Percentiles rank a stretch among this genome's conserved stretches.
Evolutionary conservation across 2,329 filamentous ascomycete species (phyloP).

Genomic region (Akanthomyces muscarius): DNA sequence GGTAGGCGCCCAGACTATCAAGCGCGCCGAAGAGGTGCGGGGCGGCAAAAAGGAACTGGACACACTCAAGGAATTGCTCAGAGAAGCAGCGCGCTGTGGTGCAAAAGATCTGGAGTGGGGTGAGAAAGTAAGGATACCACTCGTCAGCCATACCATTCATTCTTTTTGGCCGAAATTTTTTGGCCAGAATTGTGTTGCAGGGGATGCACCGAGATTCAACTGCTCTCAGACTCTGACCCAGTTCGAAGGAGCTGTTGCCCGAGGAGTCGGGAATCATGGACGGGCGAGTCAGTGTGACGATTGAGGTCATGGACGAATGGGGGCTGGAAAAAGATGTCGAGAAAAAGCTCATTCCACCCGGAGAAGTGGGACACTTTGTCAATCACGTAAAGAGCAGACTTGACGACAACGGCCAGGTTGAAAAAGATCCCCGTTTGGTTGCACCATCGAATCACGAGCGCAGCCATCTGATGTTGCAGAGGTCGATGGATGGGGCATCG

Average conservation of each 20-base stretch:
- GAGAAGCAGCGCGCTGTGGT: not conserved
- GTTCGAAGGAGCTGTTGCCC: not conserved
- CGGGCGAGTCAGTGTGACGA: not conserved
- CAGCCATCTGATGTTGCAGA: not conserved
- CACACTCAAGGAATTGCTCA: not conserved
- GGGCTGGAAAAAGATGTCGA: not conserved
- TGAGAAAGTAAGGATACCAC: no score
- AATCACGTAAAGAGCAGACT: not conserved
- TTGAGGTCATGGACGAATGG: not conserved
- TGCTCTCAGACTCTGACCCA: not conserved
- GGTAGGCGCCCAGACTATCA: not conserved
- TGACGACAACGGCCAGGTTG: not conserved
- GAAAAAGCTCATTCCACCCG: not conserved
- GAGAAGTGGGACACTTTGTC: not conserved
- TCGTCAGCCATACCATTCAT: no score
- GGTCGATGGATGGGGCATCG: not conserved
- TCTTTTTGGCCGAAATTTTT: no score
- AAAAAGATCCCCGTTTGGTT: not conserved
- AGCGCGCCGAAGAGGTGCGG: not conserved
- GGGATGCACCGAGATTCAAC: no score
- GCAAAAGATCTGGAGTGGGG: no score
- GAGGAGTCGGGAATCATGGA: not conserved
- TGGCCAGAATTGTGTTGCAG: no score
- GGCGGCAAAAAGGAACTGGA: not conserved
- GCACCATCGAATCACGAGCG: not conserved